phyloP scores from a whole-genome alignment of 2,329 filamentous ascomycete species.

The Gaeumannomyces sp. region DNA sequence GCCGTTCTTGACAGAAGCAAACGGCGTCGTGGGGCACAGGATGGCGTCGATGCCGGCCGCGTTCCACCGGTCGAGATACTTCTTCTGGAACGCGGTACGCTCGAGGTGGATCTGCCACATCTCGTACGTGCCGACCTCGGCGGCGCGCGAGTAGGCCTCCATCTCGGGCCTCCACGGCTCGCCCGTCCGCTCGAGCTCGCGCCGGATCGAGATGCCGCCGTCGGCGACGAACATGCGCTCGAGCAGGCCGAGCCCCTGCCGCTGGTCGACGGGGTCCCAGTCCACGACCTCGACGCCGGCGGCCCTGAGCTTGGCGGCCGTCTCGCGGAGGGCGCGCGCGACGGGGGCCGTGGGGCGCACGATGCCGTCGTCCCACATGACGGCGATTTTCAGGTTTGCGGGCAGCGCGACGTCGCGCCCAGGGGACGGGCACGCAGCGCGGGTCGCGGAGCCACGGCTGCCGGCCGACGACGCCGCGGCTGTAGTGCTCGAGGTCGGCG shows the following conservation, averaged over 20 bases:
- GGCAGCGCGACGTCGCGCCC: slow-evolving; percentile 35
- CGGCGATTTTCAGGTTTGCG: slow-evolving; percentile 45
- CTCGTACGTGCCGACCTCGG: slow-evolving; percentile 34
- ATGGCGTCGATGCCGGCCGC: slow-evolving; percentile 52
- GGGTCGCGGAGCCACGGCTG: slow-evolving; percentile 53
- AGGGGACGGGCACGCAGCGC: slow-evolving; percentile 51
- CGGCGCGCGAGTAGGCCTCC: slow-evolving; percentile 24
- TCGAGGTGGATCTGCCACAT: slow-evolving; percentile 44
- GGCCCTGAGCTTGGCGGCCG: slow-evolving; percentile 35
- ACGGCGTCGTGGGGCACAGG: slow-evolving; percentile 49
- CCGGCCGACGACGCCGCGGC: slow-evolving; percentile 41
- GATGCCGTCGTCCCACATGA: slow-evolving; percentile 60
- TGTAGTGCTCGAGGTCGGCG: slow-evolving; percentile 49
- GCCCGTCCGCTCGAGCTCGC: slow-evolving; percentile 22
- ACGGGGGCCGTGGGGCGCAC: slow-evolving; percentile 63
- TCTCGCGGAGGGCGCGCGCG: slow-evolving; percentile 43
- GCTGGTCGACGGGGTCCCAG: slow-evolving; percentile 39
- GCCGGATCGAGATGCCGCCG: slow-evolving; percentile 26
- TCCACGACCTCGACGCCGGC: slow-evolving; percentile 47
- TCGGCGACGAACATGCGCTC: slow-evolving; percentile 43
- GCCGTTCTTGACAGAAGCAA: slow-evolving; percentile 35
- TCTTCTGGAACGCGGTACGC: slow-evolving; percentile 37
- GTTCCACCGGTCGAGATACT: slow-evolving; percentile 40
- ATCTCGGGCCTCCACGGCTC: slow-evolving; percentile 37
- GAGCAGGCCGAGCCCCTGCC: slow-evolving; percentile 30